Evolutionary conservation across 2,329 filamentous ascomycete genomes (phyloP).

Genomic region (Calycina herbarum): DNA sequence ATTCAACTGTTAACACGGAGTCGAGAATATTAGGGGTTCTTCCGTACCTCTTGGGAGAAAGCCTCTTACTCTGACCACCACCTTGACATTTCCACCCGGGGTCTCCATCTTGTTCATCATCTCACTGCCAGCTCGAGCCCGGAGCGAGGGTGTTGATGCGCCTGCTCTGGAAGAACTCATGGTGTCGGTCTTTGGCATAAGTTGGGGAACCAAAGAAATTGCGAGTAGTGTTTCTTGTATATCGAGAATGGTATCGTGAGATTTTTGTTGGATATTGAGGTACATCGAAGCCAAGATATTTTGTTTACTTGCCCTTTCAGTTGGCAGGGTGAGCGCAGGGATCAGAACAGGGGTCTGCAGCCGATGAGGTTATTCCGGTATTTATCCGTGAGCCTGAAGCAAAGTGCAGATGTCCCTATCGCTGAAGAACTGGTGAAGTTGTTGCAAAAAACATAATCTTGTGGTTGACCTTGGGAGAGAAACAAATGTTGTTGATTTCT

Average conservation of each 20-base stretch:
- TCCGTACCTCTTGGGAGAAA: slow-evolving; percentile 73
- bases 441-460: no score
- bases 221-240: slow-evolving; percentile 39
- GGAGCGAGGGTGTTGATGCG: slow-evolving; percentile 76
- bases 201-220: slow-evolving; percentile 44
- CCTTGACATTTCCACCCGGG: slow-evolving; percentile 74
- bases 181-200: slow-evolving; percentile 46
- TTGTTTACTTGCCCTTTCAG: slow-evolving; percentile 16
- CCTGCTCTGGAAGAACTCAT: slow-evolving; percentile 56
- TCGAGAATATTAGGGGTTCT: slow-evolving; percentile 3
- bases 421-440: no score
- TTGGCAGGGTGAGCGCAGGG: slow-evolving; percentile 22
- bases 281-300: slow-evolving; percentile 30
- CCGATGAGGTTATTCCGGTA: neutral
- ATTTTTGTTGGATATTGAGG: slow-evolving; percentile 30
- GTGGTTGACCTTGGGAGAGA: no score
- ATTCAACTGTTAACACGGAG: slow-evolving; percentile 9
- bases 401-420: no score
- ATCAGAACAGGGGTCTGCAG: neutral
- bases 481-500: no score
- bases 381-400: no score
- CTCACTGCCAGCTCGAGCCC: slow-evolving; percentile 66
- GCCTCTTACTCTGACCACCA: slow-evolving; percentile 77
- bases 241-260: slow-evolving; percentile 28
- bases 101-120: slow-evolving; percentile 54